Evolutionary conservation across 1,139 yeast species (phyloP).

Genomic region (Candida sanyaensis): DNA sequence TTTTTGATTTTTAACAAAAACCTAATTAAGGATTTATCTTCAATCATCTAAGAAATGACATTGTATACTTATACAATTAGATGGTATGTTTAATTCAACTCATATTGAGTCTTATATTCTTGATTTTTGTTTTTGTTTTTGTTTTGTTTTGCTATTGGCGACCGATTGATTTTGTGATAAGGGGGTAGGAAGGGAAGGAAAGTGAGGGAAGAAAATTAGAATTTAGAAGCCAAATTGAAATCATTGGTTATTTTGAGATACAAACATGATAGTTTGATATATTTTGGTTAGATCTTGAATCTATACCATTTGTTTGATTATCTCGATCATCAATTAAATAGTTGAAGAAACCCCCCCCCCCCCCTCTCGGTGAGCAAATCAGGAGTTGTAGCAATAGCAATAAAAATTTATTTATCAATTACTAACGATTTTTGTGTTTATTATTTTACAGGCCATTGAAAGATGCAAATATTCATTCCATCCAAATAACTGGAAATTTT

Average conservation of each 20-base stretch:
- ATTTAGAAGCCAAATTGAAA: background rate
- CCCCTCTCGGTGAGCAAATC: too few relatives aligned
- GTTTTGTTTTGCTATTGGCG: too few relatives aligned
- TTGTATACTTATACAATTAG: slow-evolving; percentile 18
- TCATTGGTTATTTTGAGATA: background rate
- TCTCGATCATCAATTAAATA: too few relatives aligned
- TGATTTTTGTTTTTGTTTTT: background rate
- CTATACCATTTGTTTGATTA: too few relatives aligned
- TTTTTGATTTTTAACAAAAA: background rate
- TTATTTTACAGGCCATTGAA: slow-evolving; percentile 11
- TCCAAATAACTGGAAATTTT: slow-evolving; percentile 45
- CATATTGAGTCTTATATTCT: background rate
- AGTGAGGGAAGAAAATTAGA: background rate
- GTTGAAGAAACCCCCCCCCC: too few relatives aligned
- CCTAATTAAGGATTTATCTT: background rate
- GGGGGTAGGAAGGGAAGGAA: background rate
- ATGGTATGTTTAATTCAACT: slow-evolving; percentile 17
- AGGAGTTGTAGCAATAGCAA: background rate
- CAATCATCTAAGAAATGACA: slow-evolving; percentile 9
- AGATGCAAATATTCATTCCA: slow-evolving; percentile 20
- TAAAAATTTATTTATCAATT: background rate
- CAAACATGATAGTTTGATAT: too few relatives aligned
- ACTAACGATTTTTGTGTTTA: slow-evolving; percentile 5
- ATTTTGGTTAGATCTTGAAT: too few relatives aligned
- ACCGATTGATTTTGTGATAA: slow-evolving; percentile 5